phyloP scores from a whole-genome alignment of 768 basidiomycete species.

The Aureoboletus auriporus region DNA sequence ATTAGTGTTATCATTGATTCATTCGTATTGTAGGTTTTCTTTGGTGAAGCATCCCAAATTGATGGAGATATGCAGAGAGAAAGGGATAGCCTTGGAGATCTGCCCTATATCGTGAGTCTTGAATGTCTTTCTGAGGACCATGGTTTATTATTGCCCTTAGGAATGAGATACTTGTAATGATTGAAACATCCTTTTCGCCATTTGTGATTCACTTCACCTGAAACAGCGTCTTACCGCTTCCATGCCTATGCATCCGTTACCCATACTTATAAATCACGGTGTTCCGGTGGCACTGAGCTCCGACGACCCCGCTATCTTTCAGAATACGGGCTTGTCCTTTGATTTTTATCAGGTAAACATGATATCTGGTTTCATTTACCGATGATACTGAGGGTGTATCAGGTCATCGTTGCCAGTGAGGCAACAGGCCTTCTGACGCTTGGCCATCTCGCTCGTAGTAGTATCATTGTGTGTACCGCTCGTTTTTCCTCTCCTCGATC shows the following conservation, averaged over 20 bases:
- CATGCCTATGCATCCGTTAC: slow-evolving; percentile 74
- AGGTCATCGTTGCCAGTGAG: slow-evolving; percentile 70
- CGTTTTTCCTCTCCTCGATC: background rate
- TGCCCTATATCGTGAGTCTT: slow-evolving; percentile 77
- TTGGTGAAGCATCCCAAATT: slow-evolving; percentile 74
- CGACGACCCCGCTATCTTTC: slow-evolving; percentile 76
- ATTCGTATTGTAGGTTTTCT: slow-evolving; percentile 48
- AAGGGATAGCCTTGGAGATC: slow-evolving; percentile 63
- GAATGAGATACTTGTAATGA: slow-evolving; percentile 66
- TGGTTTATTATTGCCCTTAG: slow-evolving; percentile 31
- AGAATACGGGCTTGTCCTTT: slow-evolving; percentile 64
- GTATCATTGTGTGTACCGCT: slow-evolving; percentile 45
- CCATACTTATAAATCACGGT: slow-evolving; percentile 67
- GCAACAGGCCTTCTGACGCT: slow-evolving; percentile 61
- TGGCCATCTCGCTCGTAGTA: slow-evolving; percentile 60
- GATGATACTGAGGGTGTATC: background rate
- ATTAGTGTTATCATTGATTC: background rate
- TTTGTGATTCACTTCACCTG: background rate
- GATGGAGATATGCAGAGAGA: slow-evolving; percentile 61
- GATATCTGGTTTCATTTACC: background rate
- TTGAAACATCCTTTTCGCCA: background rate
- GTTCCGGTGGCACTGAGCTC: slow-evolving; percentile 68
- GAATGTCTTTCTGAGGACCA: background rate
- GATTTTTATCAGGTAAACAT: slow-evolving; percentile 68
- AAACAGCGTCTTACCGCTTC: slow-evolving; percentile 67